Conservation (phyloP, 2,329 filamentous ascomycete species). For the Chrysosporium keratinophilum region DNA sequence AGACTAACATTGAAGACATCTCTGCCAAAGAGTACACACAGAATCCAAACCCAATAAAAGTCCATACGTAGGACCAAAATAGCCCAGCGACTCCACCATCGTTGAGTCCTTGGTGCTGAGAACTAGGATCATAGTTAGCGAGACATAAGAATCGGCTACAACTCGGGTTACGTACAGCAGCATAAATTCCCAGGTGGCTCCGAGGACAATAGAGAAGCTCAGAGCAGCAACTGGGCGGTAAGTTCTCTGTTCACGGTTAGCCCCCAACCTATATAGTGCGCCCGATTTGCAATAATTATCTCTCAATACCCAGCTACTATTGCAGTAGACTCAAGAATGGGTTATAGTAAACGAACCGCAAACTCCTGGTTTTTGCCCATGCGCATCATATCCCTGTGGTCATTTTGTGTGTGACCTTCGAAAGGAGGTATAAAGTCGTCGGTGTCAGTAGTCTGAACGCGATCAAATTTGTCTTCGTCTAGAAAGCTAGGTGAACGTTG, state of each 20-base stretch:
- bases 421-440: slow-evolving; percentile 7
- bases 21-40: slow-evolving; percentile 53
- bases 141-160: background rate
- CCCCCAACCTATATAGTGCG: slow-evolving; percentile 4
- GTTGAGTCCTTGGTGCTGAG: slow-evolving; percentile 19
- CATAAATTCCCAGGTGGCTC: slow-evolving; percentile 30
- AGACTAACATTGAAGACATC: slow-evolving; percentile 38
- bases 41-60: slow-evolving; percentile 58
- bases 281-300: background rate
- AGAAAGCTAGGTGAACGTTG: background rate
- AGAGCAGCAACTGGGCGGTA: slow-evolving; percentile 27
- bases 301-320: background rate
- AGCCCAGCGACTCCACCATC: slow-evolving; percentile 20
- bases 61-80: slow-evolving; percentile 28
- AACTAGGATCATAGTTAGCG: slow-evolving; percentile 14
- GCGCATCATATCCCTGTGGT: slow-evolving; percentile 27
- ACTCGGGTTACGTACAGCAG: slow-evolving; percentile 21
- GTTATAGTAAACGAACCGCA: slow-evolving; percentile 18
- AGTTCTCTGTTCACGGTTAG: slow-evolving; percentile 21
- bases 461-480: slow-evolving; percentile 6
- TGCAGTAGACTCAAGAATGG: too few species aligned
- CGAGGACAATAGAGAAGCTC: slow-evolving; percentile 28
- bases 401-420: slow-evolving; percentile 16
- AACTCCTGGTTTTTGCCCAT: slow-evolving; percentile 28
- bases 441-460: slow-evolving; percentile 3